Conservation (phyloP, 208 protist species). For the Blastocrithidia nonstop region DNA sequence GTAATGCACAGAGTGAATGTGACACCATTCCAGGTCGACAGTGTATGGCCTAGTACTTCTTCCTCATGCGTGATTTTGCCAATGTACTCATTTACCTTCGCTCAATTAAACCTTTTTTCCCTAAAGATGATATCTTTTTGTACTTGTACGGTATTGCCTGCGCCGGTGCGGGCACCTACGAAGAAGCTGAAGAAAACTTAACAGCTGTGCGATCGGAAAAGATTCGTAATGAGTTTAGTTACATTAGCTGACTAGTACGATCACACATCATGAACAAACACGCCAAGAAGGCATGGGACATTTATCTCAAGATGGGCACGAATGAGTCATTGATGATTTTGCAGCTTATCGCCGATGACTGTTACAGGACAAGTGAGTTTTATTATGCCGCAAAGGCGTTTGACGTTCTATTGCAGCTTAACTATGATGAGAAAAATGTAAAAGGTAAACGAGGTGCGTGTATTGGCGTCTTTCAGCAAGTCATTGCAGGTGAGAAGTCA, state of each 20-base stretch:
- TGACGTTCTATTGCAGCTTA: constrained; percentile 92
- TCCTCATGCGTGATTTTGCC: constrained; percentile 89
- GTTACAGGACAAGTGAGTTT: constrained; percentile 90
- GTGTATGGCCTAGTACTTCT: constrained; percentile 95
- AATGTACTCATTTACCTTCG: constrained; percentile 94
- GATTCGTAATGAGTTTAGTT: constrained; percentile 86
- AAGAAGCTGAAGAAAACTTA: constrained; percentile 82
- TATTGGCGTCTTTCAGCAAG: constrained; percentile 92
- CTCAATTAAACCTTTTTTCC: constrained; percentile 93
- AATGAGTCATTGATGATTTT: constrained; percentile 89
- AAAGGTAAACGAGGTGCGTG: constrained; percentile 95
- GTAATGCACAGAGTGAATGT: constrained; percentile 86
- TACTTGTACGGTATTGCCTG: constrained; percentile 87
- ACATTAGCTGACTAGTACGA: constrained; percentile 87
- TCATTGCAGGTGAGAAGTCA: constrained; percentile 83
- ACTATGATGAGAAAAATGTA: constrained; percentile 89
- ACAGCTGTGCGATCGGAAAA: constrained; percentile 77
- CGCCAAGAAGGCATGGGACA: constrained; percentile 90
- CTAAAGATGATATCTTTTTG: constrained; percentile 89
- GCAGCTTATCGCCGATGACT: constrained; percentile 96
- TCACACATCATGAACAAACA: constrained; percentile 91
- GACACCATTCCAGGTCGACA: constrained; percentile 94
- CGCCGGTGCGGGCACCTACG: constrained; percentile 71
- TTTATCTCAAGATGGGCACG: constrained; percentile 95
- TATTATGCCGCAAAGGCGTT: constrained; percentile 96